These are phyloP conservation scores for Eimeria maxima DNA, from an alignment of 169 alveolate species.

Conservation along the genomic window DNA sequence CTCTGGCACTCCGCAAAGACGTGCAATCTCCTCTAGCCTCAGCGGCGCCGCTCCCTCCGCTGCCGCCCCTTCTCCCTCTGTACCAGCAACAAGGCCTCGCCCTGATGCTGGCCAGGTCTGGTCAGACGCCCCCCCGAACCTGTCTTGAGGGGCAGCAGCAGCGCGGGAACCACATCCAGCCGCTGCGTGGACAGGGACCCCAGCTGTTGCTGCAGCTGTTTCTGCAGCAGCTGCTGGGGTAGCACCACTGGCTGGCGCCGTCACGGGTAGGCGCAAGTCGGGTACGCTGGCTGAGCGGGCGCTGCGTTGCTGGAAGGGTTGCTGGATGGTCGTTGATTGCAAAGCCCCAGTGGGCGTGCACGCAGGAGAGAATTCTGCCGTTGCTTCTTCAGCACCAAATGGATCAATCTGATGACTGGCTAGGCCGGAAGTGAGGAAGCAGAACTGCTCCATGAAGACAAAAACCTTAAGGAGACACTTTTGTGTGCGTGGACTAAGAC, in stretches of 20 bases:
- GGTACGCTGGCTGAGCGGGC: slow-evolving; percentile 38
- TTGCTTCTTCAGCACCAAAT: not conserved
- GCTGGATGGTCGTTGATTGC: not conserved
- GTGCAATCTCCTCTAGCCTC: slow-evolving; percentile 56
- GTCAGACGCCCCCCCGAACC: not conserved
- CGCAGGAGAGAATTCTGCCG: not conserved
- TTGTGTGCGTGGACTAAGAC: not conserved
- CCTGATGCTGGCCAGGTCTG: not conserved
- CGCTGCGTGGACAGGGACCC: not conserved
- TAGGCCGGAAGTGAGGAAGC: slow-evolving; percentile 85
- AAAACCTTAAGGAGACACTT: slow-evolving; percentile 81
- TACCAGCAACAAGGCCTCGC: not conserved
- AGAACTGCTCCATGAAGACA: slow-evolving; percentile 83
- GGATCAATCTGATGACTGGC: slow-evolving; percentile 73
- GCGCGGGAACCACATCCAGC: not conserved
- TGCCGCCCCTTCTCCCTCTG: not conserved
- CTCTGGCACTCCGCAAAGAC: slow-evolving; percentile 79
- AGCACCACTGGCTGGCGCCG: not conserved
- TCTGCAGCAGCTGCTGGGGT: not conserved
- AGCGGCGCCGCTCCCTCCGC: not conserved
- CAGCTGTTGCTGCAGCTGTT: not conserved
- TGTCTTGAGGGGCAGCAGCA: not conserved
- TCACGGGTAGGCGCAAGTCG: slow-evolving; percentile 5
- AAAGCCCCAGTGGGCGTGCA: not conserved
- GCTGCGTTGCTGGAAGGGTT: not conserved